Conservation (phyloP, 1,284 basidiomycete species). For the Ceratobasidium sp. region DNA sequence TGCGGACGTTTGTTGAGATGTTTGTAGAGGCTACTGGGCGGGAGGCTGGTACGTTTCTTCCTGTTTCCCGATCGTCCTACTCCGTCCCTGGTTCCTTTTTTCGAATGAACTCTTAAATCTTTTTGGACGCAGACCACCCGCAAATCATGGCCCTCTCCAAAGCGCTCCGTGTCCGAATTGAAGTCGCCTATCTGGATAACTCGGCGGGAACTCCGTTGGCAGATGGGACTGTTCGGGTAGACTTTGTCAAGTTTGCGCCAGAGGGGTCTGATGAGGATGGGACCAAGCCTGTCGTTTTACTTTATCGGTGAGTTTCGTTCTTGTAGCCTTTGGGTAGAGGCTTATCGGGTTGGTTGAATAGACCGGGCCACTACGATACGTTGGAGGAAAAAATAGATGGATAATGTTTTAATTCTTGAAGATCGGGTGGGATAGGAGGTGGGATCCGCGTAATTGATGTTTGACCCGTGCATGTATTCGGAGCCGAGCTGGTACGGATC, state of each 20-base stretch:
- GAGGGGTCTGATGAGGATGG: slow-evolving; percentile 57
- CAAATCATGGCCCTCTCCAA: slow-evolving; percentile 85
- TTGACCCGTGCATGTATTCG: too few relatives aligned
- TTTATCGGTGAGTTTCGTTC: slow-evolving; percentile 84
- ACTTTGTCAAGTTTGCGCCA: slow-evolving; percentile 78
- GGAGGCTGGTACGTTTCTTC: slow-evolving; percentile 84
- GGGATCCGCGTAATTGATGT: too few relatives aligned
- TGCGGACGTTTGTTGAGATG: slow-evolving; percentile 78
- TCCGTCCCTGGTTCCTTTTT: too few relatives aligned
- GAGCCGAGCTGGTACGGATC: too few relatives aligned
- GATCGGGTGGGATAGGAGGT: too few relatives aligned
- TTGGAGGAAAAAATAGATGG: slow-evolving; percentile 58
- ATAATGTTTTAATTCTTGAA: too few relatives aligned
- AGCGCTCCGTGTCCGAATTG: slow-evolving; percentile 76
- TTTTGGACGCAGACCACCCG: slow-evolving; percentile 87
- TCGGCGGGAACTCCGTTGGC: slow-evolving; percentile 54
- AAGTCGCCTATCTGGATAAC: slow-evolving; percentile 83
- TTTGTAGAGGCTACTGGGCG: slow-evolving; percentile 86
- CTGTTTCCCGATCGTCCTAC: slow-evolving; percentile 22
- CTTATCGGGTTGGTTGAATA: slow-evolving; percentile 53
- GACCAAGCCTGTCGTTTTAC: slow-evolving; percentile 69
- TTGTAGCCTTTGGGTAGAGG: not conserved
- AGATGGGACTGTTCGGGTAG: slow-evolving; percentile 62
- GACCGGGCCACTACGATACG: slow-evolving; percentile 85
- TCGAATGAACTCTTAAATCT: too few relatives aligned